Percentiles rank a stretch among this genome's conserved stretches.
phyloP scores from a whole-genome alignment of 192 early-diverging fungal species.

The Coemansia sp. region DNA sequence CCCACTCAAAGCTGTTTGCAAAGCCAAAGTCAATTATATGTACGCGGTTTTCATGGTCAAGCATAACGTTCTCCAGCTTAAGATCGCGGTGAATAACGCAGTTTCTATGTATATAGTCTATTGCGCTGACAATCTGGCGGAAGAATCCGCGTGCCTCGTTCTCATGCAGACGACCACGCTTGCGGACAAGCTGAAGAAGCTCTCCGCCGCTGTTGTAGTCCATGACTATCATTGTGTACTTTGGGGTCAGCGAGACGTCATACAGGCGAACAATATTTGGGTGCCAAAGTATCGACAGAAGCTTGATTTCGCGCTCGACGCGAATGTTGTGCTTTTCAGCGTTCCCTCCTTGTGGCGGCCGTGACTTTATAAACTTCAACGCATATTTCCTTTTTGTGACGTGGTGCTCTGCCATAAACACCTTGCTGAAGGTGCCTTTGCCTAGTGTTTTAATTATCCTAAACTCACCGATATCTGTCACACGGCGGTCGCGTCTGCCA shows the following conservation, averaged over 20 bases:
- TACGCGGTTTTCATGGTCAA: constrained; percentile 68
- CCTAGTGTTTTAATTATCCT: constrained; percentile 50
- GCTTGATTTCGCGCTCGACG: constrained; percentile 73
- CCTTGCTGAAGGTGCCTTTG: constrained; percentile 57
- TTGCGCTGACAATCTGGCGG: constrained; percentile 78
- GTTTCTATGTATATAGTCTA: constrained; percentile 68
- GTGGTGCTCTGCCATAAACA: constrained; percentile 51
- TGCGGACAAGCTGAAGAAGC: constrained; percentile 84
- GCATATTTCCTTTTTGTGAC: constrained; percentile 58
- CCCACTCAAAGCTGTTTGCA: constrained; percentile 66
- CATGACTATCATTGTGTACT: constrained; percentile 83
- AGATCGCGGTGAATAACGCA: constrained; percentile 75
- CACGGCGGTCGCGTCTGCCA: constrained; percentile 38
- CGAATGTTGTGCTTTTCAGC: constrained; percentile 72
- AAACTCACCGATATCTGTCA: constrained; percentile 50
- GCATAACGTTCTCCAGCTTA: constrained; percentile 87
- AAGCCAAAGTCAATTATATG: constrained; percentile 92
- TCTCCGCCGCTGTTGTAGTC: constrained; percentile 85
- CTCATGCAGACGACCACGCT: constrained; percentile 76
- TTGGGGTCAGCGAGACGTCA: constrained; percentile 77
- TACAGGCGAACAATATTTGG: constrained; percentile 87
- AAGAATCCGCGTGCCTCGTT: constrained; percentile 85
- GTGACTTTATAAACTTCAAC: constrained; percentile 66
- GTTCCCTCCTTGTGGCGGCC: constrained; percentile 55
- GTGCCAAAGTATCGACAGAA: constrained; percentile 86